Evolutionary conservation across 2,329 filamentous ascomycete species (phyloP).

Genomic region (Aspergillus fischeri): DNA sequence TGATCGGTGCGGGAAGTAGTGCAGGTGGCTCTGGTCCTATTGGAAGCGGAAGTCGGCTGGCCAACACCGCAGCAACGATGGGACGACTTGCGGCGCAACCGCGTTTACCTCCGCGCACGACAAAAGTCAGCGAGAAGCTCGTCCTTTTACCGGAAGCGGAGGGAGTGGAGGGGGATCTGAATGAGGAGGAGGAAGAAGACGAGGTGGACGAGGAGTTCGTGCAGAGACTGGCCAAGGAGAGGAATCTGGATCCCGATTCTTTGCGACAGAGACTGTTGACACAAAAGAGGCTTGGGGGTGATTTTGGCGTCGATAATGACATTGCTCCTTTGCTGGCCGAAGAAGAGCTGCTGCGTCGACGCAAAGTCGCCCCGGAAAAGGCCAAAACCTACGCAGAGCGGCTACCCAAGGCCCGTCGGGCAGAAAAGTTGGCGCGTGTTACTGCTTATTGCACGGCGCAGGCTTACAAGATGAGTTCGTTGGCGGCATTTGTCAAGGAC

Average conservation of each 20-base stretch:
- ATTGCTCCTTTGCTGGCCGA: constrained; percentile 49
- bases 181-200: constrained; percentile 21
- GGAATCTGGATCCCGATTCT: constrained; percentile 30
- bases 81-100: constrained; percentile 53
- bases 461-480: constrained; percentile 81
- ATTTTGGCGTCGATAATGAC: constrained; percentile 55
- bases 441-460: constrained; percentile 97
- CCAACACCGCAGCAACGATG: constrained; percentile 52
- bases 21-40: constrained; percentile 40
- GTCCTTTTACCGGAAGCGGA: constrained; percentile 81
- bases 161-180: constrained; percentile 21
- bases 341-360: constrained; percentile 60
- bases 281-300: constrained; percentile 40
- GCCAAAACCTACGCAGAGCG: constrained; percentile 93
- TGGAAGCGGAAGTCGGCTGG: constrained; percentile 30
- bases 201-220: constrained; percentile 35
- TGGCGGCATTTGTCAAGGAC: constrained; percentile 83
- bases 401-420: constrained; percentile 78
- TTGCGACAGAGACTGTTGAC: constrained; percentile 29
- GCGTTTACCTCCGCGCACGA: constrained; percentile 76
- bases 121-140: constrained; percentile 95
- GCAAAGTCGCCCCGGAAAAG: constrained; percentile 44
- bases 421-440: constrained; percentile 81
- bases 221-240: constrained; percentile 29
- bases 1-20: constrained; percentile 39